These are phyloP conservation scores for Alternaria sp. DNA, from an alignment of 2,329 filamentous ascomycete species.

Conservation along the genomic window DNA sequence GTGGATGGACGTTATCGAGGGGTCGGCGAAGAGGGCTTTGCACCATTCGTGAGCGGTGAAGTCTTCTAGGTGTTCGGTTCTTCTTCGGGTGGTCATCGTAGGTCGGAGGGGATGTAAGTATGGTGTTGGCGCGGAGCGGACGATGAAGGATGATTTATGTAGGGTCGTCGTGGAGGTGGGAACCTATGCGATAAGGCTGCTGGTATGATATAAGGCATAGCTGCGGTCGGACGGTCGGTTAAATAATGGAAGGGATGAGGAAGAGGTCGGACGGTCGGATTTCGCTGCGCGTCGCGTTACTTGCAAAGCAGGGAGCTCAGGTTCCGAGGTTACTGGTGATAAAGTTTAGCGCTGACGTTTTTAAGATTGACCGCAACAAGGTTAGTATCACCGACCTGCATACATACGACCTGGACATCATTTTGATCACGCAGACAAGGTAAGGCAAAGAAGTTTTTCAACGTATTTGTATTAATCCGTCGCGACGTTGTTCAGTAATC, in stretches of 20 bases:
- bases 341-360: background rate
- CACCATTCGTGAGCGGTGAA: constrained; percentile 36
- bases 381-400: background rate
- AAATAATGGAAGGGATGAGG: no score
- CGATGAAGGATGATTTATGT: background rate
- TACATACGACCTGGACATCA: background rate
- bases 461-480: background rate
- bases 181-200: background rate
- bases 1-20: constrained; percentile 21
- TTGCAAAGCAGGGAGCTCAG: constrained; percentile 1
- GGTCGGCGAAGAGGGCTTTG: constrained; percentile 24
- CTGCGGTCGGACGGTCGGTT: background rate
- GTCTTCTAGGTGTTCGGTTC: constrained; percentile 32
- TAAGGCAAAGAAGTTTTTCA: background rate
- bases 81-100: background rate
- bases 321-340: constrained; percentile 6
- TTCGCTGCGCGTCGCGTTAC: background rate
- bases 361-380: background rate
- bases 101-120: background rate
- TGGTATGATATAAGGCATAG: background rate
- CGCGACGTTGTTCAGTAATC: background rate
- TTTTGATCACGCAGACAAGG: background rate
- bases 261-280: background rate
- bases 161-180: background rate
- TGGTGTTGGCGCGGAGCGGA: background rate